Evolutionary conservation across 306 rosid species (phyloP), one percentile per base, ranked within the genome.

Genomic region (Casuarina cunninghamiana): DNA sequence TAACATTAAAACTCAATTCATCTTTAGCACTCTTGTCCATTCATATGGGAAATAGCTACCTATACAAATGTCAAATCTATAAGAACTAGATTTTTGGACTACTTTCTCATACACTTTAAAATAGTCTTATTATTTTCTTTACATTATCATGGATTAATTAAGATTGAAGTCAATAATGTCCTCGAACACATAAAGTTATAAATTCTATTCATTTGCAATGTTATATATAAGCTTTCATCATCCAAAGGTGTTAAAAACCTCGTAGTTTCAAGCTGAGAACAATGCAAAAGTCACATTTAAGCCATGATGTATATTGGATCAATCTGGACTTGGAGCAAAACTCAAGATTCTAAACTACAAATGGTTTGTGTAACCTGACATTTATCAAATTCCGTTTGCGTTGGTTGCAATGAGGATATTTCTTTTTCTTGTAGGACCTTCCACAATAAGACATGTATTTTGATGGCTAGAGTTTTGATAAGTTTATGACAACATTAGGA

Each of bases 41-140:
- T 95, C 96, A 89, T 86, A 78, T 91, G 90, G 72, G 91, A 88
- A 87, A 95, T 92, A 71, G 84, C 87, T 45, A 91, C 98, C 98
- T 95, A 78, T 42, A 26, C 76, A 77, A 42, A 69, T 57, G 70
- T 19, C 66, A 51, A 74, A 26, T 37, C 66, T 66, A 10, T 53
- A 46, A 84, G 77, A 71, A 81, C 50, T 50, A 48, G 45, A 6
- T 32, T 53, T 5, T 6, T 49, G 61, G 35, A 80, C 69, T 41
- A 74, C 50, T 67, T 68, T 50, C 62, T 65, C 26, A 17, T 19
- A 62, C 32, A 49, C 11, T 49, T 35, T 57, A 46, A 51, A 58
- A 17, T 11, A 21, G 10, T 61, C 61, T n/a, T 50, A 49, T 42
- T 16, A 26, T 38, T 17, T 66, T 60, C 32, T 41, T 41, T 45